Percentiles rank a stretch among this genome's conserved stretches.
Conservation (phyloP, 352 stramenopile genomes). For the Phytophthora meadii region DNA sequence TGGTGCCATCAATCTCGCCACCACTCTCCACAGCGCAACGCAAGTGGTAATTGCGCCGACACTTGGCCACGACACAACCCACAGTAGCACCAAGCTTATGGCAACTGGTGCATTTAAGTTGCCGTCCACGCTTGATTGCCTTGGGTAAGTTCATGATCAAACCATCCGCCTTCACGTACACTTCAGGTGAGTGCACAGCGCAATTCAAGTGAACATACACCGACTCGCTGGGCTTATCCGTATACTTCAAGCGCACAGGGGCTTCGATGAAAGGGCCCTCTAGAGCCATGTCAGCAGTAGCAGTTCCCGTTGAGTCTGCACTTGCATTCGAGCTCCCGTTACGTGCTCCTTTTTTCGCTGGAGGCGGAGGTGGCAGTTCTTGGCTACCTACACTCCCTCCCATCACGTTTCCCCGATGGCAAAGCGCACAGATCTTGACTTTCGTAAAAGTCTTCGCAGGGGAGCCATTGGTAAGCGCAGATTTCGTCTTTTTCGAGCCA, state of each 20-base stretch:
- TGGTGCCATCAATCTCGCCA: conserved; percentile 75
- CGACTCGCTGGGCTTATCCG: conserved; percentile 72
- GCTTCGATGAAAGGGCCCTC: conserved; percentile 81
- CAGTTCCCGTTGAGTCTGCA: conserved; percentile 20
- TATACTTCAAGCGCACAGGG: conserved; percentile 72
- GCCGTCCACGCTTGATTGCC: conserved; percentile 79
- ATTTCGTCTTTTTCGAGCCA: conserved; percentile 33
- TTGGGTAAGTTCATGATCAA: conserved; percentile 84
- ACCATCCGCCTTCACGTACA: conserved; percentile 82
- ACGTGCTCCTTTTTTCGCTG: conserved; percentile 18
- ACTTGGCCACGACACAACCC: conserved; percentile 80
- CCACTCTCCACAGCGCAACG: conserved; percentile 78
- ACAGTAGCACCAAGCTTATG: conserved; percentile 76
- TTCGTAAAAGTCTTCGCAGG: conserved; percentile 10
- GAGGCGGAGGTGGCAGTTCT: conserved; percentile 6
- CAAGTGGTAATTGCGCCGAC: conserved; percentile 80
- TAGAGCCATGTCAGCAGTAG: conserved; percentile 44
- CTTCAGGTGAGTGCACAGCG: conserved; percentile 79
- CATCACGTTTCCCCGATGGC: conserved; percentile 58
- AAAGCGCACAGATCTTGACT: conserved; percentile 67
- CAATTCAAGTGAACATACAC: conserved; percentile 88
- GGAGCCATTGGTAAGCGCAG: conserved; percentile 10
- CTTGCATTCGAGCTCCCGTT: conserved; percentile 16
- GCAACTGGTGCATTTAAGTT: conserved; percentile 77
- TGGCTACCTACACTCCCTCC: conserved; percentile 19